These are phyloP conservation scores for Saitoella complicata DNA, from an alignment of 805 yeast genomes.

Conservation along the genomic window DNA sequence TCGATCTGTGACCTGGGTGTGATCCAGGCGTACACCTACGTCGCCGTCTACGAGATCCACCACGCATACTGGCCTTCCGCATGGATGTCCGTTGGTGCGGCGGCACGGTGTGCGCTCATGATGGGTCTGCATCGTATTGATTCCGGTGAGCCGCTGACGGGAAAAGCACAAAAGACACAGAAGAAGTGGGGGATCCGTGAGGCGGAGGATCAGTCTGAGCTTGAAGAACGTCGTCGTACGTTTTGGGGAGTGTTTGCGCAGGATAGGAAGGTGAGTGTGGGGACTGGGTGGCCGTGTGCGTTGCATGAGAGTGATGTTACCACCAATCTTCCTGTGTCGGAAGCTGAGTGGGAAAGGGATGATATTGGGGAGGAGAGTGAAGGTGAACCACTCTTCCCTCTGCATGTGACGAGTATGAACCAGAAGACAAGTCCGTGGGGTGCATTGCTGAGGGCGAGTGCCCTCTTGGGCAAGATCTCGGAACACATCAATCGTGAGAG, in stretches of 20 bases:
- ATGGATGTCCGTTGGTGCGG: constrained; percentile 19
- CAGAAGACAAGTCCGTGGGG: no score
- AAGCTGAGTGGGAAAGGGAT: constrained; percentile 2
- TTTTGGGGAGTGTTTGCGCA: constrained; percentile 16
- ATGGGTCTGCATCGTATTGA: constrained; percentile 15
- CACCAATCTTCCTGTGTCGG: constrained; percentile 17
- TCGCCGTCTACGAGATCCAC: constrained; percentile 15
- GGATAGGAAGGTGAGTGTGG: constrained; percentile 16
- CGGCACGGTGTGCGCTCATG: constrained; percentile 16
- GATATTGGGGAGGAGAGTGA: neutral
- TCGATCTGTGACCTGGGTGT: neutral
- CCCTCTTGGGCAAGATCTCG: no score
- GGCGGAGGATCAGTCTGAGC: constrained; percentile 9
- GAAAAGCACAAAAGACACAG: no score
- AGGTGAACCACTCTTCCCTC: no score
- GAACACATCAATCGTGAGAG: no score
- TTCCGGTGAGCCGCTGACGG: neutral
- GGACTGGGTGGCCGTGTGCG: constrained; percentile 17
- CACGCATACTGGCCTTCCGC: constrained; percentile 17
- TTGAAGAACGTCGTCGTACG: constrained; percentile 19
- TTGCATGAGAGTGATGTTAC: constrained; percentile 11
- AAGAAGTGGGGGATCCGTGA: constrained; percentile 7
- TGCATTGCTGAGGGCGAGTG: no score
- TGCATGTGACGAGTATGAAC: no score
- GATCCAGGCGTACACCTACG: constrained; percentile 15